Base-by-base conservation (phyloP, 164 flowering plant species). In the Magnolia sinica region DNA sequence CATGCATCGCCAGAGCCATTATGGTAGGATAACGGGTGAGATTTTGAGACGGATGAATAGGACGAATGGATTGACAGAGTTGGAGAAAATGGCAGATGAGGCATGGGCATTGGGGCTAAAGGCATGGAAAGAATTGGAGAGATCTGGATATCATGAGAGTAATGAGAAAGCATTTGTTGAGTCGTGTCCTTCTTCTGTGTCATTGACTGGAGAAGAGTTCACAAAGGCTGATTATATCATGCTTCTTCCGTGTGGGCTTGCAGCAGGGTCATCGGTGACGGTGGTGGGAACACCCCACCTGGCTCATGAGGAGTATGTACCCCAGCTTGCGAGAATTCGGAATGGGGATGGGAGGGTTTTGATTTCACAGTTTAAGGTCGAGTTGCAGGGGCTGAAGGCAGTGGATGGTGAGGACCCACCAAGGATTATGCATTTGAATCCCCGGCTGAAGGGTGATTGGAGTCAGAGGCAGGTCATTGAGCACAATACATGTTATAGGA, bases 401-500 rank as follows among this genome's bases (percentile, higher is more conserved):
- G 98, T 91, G 55, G 91, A 88, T 79, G 97, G 97, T 51, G 99
- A 96, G 87, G 97, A 89, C 75, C 99, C 99, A 18, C 99, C 99
- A 50, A 90, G 85, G 86, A 92, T 96, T 84, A 66, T 96, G 80
- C 99, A 96, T 83, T 82, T 96, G 82, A 96, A 96, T 85, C 98
- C 99, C 70, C 81, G 97, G 9, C 55, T 92, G 79, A 91, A 82
- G 75, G 97, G 98, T 37, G 96, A 92, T 78, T 91, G 94, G 97
- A 95, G 95, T 72, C 84, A 75, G 55, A 79, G 71, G 67, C 92
- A 97, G 24, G 93, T 96, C n/a, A 91, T 96, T 81, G 99, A 96
- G 86, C 99, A 96, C 74, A 94, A 96, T 77, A 92, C 98, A 6
- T 96, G 98, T 77, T 96, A 94, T 76, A 85, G 98, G 82, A 94